Evolutionary conservation across 345 rosid species (phyloP), one percentile per base, ranked within the genome.

Genomic region (Eucalyptus brandiana): DNA sequence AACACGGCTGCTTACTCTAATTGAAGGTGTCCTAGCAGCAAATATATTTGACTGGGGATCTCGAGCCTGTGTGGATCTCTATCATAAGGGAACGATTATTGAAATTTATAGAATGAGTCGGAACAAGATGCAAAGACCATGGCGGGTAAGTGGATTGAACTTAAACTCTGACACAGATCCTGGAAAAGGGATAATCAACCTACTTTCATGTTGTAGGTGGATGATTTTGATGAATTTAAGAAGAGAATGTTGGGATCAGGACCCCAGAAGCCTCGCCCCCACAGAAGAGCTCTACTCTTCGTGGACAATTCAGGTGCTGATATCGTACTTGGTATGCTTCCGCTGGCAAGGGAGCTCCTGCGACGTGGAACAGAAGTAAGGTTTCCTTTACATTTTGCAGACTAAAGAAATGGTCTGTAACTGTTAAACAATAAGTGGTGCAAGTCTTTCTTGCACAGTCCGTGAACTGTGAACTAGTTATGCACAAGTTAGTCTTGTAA

Each of bases 21-120:
- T 98, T 62, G 99, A 96, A 92, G 99, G 99, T 87, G 99, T 96
- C 92, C 95, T 98, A 86, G 99, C 99, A 90, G 99, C 99, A 88
- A 98, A 98, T 88, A 98, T 98, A 93, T 98, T 98, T 88, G 99
- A 98, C 92, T 98, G 99, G 99, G 99, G 99, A 89, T 97, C 99
- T 88, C 96, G 98, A 86, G 99, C 99, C 48, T 98, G 99, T 92
- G 99, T 98, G 92, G 99, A 98, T 88, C 97, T 98, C 87, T 98
- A 98, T 92, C 99, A 96, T 89, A 96, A 98, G 90, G 99, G 99
- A 88, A 98, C 99, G 53, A 98, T 98, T 87, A 98, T 98, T 89
- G 99, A 98, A 92, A 98, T 98, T 89, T 98, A 98, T 88, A 95
- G 99, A 93, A 98, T 98, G 99, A 98, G 99, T 88, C 97, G 99